Percentiles rank a stretch among this genome's conserved stretches.
phyloP scores from a whole-genome alignment of 179 eudicot species.

The Spergularia azorica region DNA sequence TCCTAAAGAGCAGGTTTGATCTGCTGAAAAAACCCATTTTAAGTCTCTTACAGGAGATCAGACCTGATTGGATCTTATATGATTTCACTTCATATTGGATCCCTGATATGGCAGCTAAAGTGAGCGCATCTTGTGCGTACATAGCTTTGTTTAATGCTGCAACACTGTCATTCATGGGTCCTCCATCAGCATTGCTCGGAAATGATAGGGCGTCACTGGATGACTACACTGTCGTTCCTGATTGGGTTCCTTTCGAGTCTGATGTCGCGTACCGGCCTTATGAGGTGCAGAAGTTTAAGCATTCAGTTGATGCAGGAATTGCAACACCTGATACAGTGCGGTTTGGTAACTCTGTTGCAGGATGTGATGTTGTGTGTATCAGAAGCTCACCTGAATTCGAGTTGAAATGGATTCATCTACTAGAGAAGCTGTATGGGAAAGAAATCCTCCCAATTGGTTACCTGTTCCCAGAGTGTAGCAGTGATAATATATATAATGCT shows the following conservation, averaged over 20 bases:
- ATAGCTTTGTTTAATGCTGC: conserved; percentile 30
- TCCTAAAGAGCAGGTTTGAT: conserved; percentile 26
- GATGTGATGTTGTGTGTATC: conserved; percentile 30
- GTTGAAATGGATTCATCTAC: conserved; percentile 38
- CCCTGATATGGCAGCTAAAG: conserved; percentile 23
- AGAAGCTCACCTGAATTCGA: conserved; percentile 40
- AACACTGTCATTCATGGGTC: conserved; percentile 7
- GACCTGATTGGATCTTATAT: conserved; percentile 41
- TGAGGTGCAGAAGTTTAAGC: conserved; percentile 33
- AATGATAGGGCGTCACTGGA: conserved; percentile 5
- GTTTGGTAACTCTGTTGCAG: conserved; percentile 31
- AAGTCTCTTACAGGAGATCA: conserved; percentile 12
- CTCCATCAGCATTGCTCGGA: conserved; percentile 17
- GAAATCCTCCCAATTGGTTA: conserved; percentile 34
- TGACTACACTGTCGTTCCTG: conserved; percentile 29
- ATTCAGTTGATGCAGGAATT: conserved; percentile 18
- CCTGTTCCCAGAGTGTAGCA: conserved; percentile 20
- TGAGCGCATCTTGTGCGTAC: conserved; percentile 26
- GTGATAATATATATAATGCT: conserved; percentile 16
- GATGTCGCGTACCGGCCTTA: conserved; percentile 29
- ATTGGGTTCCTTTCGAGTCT: conserved; percentile 36
- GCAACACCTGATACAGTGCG: conserved; percentile 29
- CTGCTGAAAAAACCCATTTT: conserved; percentile 16
- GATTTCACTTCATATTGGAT: conserved; percentile 40
- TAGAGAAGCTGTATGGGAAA: conserved; percentile 37